Evolutionary conservation across 2,329 filamentous ascomycete genomes (phyloP), one percentile per base, ranked within the genome.

Genomic region (Fusarium oligoseptatum): DNA sequence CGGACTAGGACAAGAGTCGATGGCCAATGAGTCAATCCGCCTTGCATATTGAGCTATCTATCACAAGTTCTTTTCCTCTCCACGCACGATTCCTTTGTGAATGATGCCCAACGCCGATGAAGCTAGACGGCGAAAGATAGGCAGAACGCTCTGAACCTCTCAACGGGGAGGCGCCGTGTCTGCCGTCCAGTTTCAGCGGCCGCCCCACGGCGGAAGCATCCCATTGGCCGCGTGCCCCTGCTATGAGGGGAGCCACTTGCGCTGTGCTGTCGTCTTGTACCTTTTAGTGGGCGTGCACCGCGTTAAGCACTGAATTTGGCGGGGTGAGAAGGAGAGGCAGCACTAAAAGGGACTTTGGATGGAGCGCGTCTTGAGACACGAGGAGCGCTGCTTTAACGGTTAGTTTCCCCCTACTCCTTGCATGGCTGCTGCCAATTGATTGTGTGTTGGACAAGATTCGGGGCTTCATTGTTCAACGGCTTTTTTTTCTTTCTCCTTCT

Each of bases 241-340:
- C 70, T 68, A 48, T 68, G 6, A 12, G 60, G 67, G 71, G 68
- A 50, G 67, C 57, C 41, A 45, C n/a, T 3, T 72, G 62, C 64
- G 64, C 55, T 68, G 68, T 50, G 60, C 56, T 50, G 6, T 60
- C 11, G 6, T n/a, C 39, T 66, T 72, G 76, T 79, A 78, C 34
- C 71, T 68, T 67, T 67, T 63, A 12, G 79, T 75, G 79, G 75
- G 52, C 34, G 71, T 71, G 73, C 78, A 79, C 79, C 74, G 73
- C 60, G 67, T 72, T 69, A 67, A 77, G 76, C 68, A 74, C 72
- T 48, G 15, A 64, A 50, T 67, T 70, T 70, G 63, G 75, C 74
- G 74, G 74, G 77, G 75, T 71, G 63, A 14, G 60, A 3, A 37
- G 62, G 77, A 76, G 77, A 74, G 64, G 65, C 52, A 71, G 58